Base-by-base conservation (phyloP, 2,329 filamentous ascomycete genomes). In the Cladosporium sp. region DNA sequence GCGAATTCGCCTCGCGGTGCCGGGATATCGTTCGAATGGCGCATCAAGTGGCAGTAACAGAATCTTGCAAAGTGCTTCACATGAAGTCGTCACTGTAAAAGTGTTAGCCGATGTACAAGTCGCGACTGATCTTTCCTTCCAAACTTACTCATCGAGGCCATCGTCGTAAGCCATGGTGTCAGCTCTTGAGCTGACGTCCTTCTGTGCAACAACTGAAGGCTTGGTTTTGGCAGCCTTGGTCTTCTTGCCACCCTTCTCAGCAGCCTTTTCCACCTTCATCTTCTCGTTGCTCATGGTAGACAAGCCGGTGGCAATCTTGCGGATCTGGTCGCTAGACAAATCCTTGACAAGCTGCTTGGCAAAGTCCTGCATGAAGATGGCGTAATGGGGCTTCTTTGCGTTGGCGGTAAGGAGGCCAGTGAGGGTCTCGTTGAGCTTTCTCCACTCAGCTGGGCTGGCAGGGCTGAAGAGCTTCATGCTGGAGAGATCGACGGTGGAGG, bases 241-340 rank as follows among this genome's bases (percentile, higher is more conserved):
- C 88, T 98, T 99, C 91, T 98, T 99, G 74, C 90, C 91, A 64
- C 91, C 89, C 85, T 97, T 97, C 70, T 97, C 92, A 3, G 91
- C 88, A 4, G 90, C 89, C 86, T 98, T 97, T 86, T 99, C 95
- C 79, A 97, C 93, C 84, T 93, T 96, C 90, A 98, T 90, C 86
- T 96, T 97, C 86, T 98, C 95, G 78, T 99, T 99, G 77, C 92
- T 87, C 65, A 97, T 85, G 5, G 93, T 90, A n/a, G 93, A 97
- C 74, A 99, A 81, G 5, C 87, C 86, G 78, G 91, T 96, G 14
- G 92, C 88, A 70, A 97, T 87, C 85, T 98, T 98, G 87, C 98
- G 97, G 81, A 98, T 93, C 82, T 98, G 93, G 65, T 95, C 90
- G 77, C 92, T 96, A 16, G 91, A 89, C 71, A 99, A 80, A 31